A percentile compares a stretch with the other conserved stretches of the same genome.
Conservation (phyloP, 148 eudicot species). For the Suaeda aralocaspica region DNA sequence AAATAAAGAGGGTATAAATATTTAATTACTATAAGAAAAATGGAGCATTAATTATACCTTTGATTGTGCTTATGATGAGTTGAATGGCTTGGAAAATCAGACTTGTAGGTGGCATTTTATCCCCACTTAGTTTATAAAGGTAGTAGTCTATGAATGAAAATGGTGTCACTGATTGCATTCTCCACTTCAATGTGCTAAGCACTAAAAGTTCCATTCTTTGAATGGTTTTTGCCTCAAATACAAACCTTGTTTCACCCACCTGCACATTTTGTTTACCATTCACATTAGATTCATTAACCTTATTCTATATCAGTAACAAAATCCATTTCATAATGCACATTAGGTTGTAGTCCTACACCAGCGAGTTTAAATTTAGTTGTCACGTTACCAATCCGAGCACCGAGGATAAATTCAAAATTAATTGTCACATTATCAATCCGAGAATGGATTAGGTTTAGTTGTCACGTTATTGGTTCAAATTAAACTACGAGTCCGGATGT, state of each 20-base stretch:
- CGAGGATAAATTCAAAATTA: background rate
- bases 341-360: too few species aligned
- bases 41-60: constrained; percentile 33
- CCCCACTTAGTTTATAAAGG: constrained; percentile 44
- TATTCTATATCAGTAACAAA: background rate
- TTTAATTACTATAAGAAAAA: background rate
- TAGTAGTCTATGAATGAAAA: constrained; percentile 66
- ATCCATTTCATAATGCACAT: too few species aligned
- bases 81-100: constrained; percentile 40
- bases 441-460: too few species aligned
- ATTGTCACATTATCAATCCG: too few species aligned
- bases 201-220: constrained; percentile 76
- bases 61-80: constrained; percentile 47
- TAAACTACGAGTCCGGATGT: background rate
- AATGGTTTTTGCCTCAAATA: constrained; percentile 65
- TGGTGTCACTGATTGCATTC: constrained; percentile 76
- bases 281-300: background rate
- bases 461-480: background rate
- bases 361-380: background rate
- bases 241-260: constrained; percentile 49
- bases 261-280: constrained; percentile 21
- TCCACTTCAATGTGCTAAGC: constrained; percentile 76
- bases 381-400: background rate
- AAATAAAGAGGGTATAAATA: background rate
- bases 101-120: constrained; percentile 41